Percentiles rank a stretch among this genome's conserved stretches.
phyloP scores from a whole-genome alignment of 106 monocot species.

The Gastrodia elata region DNA sequence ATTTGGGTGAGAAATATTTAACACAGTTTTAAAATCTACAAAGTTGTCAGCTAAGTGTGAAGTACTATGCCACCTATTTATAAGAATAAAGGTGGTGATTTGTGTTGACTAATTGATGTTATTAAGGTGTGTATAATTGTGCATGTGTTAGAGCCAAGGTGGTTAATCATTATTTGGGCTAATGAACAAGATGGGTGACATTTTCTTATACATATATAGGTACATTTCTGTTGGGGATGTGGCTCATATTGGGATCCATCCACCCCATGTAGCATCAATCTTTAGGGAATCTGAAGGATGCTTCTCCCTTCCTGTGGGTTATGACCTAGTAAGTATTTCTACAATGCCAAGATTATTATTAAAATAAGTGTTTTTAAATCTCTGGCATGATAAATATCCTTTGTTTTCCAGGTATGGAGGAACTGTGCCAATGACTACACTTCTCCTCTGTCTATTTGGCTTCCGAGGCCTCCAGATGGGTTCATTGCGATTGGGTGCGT shows the following conservation, averaged over 20 bases:
- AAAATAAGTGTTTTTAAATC: background rate
- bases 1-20: too few species aligned
- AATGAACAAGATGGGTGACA: too few species aligned
- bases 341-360: background rate
- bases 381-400: background rate
- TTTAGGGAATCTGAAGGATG: slow-evolving; percentile 46
- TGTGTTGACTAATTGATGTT: too few species aligned
- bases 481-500: slow-evolving; percentile 79
- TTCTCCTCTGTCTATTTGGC: slow-evolving; percentile 72
- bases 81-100: too few species aligned
- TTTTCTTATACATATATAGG: slow-evolving; percentile 47
- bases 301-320: slow-evolving; percentile 80
- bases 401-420: slow-evolving; percentile 73
- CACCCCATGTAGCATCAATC: slow-evolving; percentile 69
- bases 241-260: slow-evolving; percentile 66
- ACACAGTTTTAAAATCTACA: too few species aligned
- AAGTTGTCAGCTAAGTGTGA: too few species aligned
- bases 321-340: slow-evolving; percentile 70
- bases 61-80: too few species aligned
- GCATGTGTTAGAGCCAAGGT: too few species aligned
- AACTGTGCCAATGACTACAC: slow-evolving; percentile 76
- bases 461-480: slow-evolving; percentile 80
- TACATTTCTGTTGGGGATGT: slow-evolving; percentile 85
- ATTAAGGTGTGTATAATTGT: too few species aligned
- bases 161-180: too few species aligned